phyloP scores from a whole-genome alignment of 2,329 filamentous ascomycete genomes.

The Colletotrichum plurivorum region DNA sequence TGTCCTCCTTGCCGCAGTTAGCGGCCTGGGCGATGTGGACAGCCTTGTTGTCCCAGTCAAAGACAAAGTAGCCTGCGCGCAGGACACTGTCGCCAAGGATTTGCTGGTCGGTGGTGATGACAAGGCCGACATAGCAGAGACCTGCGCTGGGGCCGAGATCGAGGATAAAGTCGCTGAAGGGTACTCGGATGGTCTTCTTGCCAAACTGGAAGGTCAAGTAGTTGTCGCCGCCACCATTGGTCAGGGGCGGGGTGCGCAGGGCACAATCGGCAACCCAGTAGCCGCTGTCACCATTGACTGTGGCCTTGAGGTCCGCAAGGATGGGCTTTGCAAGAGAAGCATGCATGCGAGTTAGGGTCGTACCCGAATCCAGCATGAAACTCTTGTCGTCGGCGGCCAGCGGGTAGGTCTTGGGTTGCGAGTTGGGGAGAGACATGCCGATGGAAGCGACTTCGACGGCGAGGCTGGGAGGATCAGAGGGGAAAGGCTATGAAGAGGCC shows the following conservation, averaged over 20 bases:
- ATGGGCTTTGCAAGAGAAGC: constrained; percentile 57
- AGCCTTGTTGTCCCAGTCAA: constrained; percentile 60
- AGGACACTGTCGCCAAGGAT: constrained; percentile 60
- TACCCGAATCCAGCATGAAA: constrained; percentile 67
- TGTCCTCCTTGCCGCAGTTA: constrained; percentile 55
- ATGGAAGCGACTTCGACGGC: constrained; percentile 50
- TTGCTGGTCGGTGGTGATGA: constrained; percentile 56
- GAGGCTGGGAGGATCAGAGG: constrained; percentile 45
- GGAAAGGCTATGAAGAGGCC: not conserved
- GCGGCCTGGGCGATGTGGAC: constrained; percentile 59
- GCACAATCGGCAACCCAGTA: constrained; percentile 62
- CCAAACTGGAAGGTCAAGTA: constrained; percentile 64
- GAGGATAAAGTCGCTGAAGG: constrained; percentile 65
- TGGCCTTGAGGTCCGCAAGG: constrained; percentile 58
- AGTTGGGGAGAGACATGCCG: constrained; percentile 48
- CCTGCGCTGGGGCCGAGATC: constrained; percentile 50
- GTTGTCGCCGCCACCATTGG: constrained; percentile 48
- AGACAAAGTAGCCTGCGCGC: constrained; percentile 61
- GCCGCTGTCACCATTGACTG: constrained; percentile 54
- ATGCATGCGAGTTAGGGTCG: constrained; percentile 64
- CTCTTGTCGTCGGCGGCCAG: constrained; percentile 51
- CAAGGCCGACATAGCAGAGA: constrained; percentile 59
- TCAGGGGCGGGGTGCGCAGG: constrained; percentile 45
- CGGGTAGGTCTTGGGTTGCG: constrained; percentile 43
- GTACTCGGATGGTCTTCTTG: constrained; percentile 56